Conservation (phyloP, 179 eudicot species). For the Patellifolia procumbens region DNA sequence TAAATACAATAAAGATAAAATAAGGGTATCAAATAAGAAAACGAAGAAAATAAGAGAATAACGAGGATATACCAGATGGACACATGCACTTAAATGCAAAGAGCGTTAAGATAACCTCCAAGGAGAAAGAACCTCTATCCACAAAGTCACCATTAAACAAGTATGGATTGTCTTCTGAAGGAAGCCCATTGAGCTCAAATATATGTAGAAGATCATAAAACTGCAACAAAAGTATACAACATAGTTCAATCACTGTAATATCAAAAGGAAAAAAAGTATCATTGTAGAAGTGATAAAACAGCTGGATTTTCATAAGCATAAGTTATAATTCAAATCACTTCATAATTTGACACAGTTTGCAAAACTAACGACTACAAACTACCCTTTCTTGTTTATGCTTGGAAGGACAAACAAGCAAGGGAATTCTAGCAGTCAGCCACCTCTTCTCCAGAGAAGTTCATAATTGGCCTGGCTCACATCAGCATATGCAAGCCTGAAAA, state of each 20-base stretch:
- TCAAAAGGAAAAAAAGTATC: background rate
- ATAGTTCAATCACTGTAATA: constrained; percentile 14
- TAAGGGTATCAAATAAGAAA: background rate
- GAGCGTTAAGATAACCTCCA: constrained; percentile 89
- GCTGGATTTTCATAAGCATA: background rate
- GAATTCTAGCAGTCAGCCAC: background rate
- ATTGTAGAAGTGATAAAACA: background rate
- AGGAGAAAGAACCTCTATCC: constrained; percentile 94
- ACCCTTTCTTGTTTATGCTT: background rate
- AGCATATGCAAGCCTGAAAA: background rate
- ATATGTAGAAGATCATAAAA: constrained; percentile 90
- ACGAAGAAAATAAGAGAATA: background rate
- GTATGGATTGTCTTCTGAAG: constrained; percentile 94
- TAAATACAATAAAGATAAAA: background rate
- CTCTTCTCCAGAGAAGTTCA: background rate
- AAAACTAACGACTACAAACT: background rate
- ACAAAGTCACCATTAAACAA: constrained; percentile 97
- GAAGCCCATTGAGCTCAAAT: constrained; percentile 97
- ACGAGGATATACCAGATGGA: constrained; percentile 69
- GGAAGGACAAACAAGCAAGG: background rate
- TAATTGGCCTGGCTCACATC: background rate
- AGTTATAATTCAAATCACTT: background rate
- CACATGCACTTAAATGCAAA: constrained; percentile 98
- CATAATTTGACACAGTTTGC: background rate
- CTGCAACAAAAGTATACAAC: constrained; percentile 52